These are phyloP conservation scores for Murraya koenigii DNA, from an alignment of 345 rosid species.

Conservation along the genomic window DNA sequence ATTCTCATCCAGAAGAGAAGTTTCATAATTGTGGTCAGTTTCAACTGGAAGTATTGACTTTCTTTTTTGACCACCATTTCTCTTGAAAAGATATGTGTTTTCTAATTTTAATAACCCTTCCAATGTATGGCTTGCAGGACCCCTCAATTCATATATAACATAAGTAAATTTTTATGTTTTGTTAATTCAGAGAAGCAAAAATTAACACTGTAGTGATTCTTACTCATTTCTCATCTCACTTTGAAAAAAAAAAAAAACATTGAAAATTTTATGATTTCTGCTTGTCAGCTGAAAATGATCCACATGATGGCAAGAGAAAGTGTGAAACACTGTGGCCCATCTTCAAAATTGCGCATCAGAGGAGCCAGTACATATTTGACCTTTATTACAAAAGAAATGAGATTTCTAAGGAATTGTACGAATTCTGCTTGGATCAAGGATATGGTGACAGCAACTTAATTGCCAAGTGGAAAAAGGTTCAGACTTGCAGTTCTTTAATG, in stretches of 20 bases:
- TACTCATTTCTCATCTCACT: neutral
- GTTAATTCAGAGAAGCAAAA: neutral
- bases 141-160: neutral
- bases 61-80: too few species aligned
- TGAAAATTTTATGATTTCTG: neutral
- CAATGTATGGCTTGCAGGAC: neutral
- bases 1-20: neutral
- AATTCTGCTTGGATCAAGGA: conserved; percentile 79
- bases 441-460: conserved; percentile 62
- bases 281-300: conserved; percentile 69
- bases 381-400: conserved; percentile 62
- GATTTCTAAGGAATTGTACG: conserved; percentile 73
- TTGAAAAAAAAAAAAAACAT: too few species aligned
- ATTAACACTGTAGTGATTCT: neutral
- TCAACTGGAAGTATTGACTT: neutral
- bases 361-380: conserved; percentile 71
- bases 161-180: too few species aligned
- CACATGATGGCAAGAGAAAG: conserved; percentile 80
- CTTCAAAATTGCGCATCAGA: conserved; percentile 75
- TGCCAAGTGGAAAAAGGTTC: conserved; percentile 74
- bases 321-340: conserved; percentile 83
- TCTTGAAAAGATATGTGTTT: neutral
- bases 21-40: neutral
- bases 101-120: neutral
- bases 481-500: neutral